phyloP scores from a whole-genome alignment of 345 rosid species.

The Melastoma malabathricum region DNA sequence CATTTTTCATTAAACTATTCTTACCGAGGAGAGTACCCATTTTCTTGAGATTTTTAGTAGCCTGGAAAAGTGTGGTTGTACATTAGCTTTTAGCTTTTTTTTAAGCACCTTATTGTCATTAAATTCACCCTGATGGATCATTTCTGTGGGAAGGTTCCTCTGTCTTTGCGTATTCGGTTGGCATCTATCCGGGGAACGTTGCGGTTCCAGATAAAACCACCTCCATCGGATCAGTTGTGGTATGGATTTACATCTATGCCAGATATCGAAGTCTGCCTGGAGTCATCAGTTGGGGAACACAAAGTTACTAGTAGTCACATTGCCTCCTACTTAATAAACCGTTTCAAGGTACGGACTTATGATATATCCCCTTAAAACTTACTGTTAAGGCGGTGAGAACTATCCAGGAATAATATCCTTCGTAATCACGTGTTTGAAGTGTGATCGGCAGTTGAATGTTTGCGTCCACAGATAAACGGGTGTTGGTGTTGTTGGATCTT shows the following conservation, averaged over 20 bases:
- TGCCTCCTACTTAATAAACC: slow-evolving; percentile 54
- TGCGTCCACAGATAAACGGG: no score
- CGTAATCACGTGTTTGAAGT: no score
- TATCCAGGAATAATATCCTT: no score
- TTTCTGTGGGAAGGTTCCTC: slow-evolving; percentile 49
- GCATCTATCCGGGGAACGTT: slow-evolving; percentile 72
- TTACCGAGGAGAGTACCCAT: no score
- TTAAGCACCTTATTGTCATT: neutral
- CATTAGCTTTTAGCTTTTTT: slow-evolving; percentile 2
- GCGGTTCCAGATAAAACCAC: slow-evolving; percentile 73
- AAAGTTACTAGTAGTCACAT: slow-evolving; percentile 58
- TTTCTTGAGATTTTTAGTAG: no score
- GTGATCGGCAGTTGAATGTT: no score
- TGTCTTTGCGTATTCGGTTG: slow-evolving; percentile 70
- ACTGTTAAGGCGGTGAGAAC: no score
- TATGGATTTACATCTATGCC: slow-evolving; percentile 88
- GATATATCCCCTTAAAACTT: no score
- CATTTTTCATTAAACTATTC: no score
- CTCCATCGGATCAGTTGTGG: slow-evolving; percentile 95
- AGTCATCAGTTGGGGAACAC: slow-evolving; percentile 78
- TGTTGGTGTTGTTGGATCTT: no score
- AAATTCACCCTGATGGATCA: slow-evolving; percentile 2
- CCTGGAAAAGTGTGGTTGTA: no score
- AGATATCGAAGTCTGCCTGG: slow-evolving; percentile 59
- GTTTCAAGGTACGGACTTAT: slow-evolving; percentile 35